phyloP scores from a whole-genome alignment of 2,329 filamentous ascomycete genomes.

The Periconia sp. region DNA sequence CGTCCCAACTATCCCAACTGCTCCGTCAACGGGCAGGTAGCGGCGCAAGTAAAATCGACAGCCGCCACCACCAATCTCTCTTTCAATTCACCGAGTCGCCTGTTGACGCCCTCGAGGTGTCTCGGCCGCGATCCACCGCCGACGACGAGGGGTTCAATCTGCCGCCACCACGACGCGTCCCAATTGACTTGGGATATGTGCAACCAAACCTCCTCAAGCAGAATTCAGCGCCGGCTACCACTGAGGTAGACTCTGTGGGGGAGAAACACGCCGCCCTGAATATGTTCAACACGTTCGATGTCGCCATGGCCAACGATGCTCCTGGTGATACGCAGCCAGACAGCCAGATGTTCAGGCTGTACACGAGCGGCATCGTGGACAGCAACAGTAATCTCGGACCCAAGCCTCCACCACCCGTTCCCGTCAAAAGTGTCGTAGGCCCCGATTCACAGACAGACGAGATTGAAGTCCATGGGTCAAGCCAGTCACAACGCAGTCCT shows the following conservation, averaged over 20 bases:
- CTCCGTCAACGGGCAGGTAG: constrained; percentile 37
- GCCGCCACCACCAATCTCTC: constrained; percentile 4
- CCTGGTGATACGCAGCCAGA: constrained; percentile 52
- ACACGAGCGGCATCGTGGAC: constrained; percentile 31
- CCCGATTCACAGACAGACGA: constrained; percentile 22
- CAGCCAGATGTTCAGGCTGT: constrained; percentile 49
- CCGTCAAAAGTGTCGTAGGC: constrained; percentile 15
- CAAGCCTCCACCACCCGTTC: constrained; percentile 14
- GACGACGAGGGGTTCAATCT: constrained; percentile 13
- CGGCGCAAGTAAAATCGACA: neutral
- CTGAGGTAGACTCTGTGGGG: constrained; percentile 14
- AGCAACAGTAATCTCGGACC: constrained; percentile 12
- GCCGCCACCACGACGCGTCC: constrained; percentile 32
- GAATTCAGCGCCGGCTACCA: constrained; percentile 34
- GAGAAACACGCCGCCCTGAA: constrained; percentile 20
- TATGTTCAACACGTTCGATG: constrained; percentile 43
- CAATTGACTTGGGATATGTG: constrained; percentile 26
- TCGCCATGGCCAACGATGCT: constrained; percentile 25
- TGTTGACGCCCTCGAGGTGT: constrained; percentile 15
- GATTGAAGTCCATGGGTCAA: constrained; percentile 25
- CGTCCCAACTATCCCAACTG: constrained; percentile 39
- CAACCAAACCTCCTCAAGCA: constrained; percentile 29
- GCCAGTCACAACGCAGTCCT: constrained; percentile 25
- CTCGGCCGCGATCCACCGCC: constrained; percentile 12
- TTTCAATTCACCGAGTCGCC: constrained; percentile 29